Conservation (phyloP, 768 basidiomycete genomes). For the Tricholomella constricta region DNA sequence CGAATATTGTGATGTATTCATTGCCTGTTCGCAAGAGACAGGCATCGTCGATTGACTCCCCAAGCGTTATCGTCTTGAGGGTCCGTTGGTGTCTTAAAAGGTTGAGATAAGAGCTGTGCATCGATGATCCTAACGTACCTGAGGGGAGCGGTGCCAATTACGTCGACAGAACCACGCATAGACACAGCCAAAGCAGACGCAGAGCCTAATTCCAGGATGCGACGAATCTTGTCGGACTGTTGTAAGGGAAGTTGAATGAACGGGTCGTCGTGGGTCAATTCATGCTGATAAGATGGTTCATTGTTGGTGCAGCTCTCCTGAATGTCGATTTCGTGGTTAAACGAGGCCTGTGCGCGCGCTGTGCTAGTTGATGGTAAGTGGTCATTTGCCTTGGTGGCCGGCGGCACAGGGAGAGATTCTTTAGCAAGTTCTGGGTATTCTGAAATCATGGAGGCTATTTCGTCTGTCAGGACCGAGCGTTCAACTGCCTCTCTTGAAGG, state of each 20-base stretch:
- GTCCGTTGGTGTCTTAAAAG: slow-evolving; percentile 17
- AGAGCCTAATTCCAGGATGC: slow-evolving; percentile 27
- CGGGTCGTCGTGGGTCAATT: slow-evolving; percentile 12
- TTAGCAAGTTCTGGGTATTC: neutral
- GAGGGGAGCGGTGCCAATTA: slow-evolving; percentile 24
- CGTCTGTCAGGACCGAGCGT: neutral
- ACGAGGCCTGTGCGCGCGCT: neutral
- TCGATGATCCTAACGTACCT: slow-evolving; percentile 16
- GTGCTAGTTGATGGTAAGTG: neutral
- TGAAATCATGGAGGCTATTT: neutral
- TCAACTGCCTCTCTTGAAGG: neutral
- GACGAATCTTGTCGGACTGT: slow-evolving; percentile 41
- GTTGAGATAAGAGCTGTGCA: slow-evolving; percentile 5
- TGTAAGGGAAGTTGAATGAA: slow-evolving; percentile 18
- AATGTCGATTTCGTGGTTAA: neutral
- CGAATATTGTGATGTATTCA: slow-evolving; percentile 33
- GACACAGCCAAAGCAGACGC: slow-evolving; percentile 32
- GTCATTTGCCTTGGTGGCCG: neutral
- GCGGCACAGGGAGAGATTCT: neutral
- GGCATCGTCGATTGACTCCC: slow-evolving; percentile 44
- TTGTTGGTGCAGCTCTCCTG: neutral
- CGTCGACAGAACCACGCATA: slow-evolving; percentile 40
- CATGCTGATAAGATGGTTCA: neutral
- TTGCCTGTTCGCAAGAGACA: slow-evolving; percentile 34
- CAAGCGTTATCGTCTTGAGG: slow-evolving; percentile 15